phyloP scores from a whole-genome alignment of 805 yeast genomes.

The Candida saitoana region DNA sequence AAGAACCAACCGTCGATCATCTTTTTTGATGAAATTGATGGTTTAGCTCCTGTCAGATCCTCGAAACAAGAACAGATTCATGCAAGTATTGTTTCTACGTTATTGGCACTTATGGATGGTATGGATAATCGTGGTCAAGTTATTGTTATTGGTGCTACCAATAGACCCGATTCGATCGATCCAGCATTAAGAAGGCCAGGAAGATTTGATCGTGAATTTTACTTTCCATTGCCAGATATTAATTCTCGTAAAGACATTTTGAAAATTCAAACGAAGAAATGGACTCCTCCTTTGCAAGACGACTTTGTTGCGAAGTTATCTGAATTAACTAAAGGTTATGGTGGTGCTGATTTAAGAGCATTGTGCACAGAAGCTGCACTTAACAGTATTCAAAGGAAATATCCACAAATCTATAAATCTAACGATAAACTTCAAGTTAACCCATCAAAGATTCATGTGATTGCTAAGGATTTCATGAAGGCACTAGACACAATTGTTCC shows the following conservation, averaged over 20 bases:
- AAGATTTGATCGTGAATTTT: constrained; percentile 93
- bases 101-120: constrained; percentile 96
- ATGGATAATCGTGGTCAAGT: constrained; percentile 99
- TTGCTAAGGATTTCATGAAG: constrained; percentile 77
- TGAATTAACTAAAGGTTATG: constrained; percentile 85
- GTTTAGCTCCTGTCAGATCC: constrained; percentile 95
- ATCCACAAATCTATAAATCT: constrained; percentile 86
- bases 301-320: constrained; percentile 66
- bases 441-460: constrained; percentile 66
- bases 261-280: constrained; percentile 79
- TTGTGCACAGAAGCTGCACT: constrained; percentile 94
- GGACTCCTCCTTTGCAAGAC: constrained; percentile 70
- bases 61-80: constrained; percentile 98
- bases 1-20: constrained; percentile 94
- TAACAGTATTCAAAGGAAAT: constrained; percentile 83
- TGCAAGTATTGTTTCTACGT: constrained; percentile 92
- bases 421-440: constrained; percentile 70
- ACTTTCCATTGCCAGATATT: constrained; percentile 86
- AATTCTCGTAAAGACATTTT: constrained; percentile 76
- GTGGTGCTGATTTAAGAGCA: constrained; percentile 96
- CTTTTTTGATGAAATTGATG: constrained; percentile 97
- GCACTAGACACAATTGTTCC: constrained; percentile 88
- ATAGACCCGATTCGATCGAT: constrained; percentile 96
- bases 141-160: constrained; percentile 96
- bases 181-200: constrained; percentile 98